Percentiles rank a stretch among this genome's conserved stretches.
Evolutionary conservation across 805 yeast species (phyloP).

Genomic region (Starmera quercuum): DNA sequence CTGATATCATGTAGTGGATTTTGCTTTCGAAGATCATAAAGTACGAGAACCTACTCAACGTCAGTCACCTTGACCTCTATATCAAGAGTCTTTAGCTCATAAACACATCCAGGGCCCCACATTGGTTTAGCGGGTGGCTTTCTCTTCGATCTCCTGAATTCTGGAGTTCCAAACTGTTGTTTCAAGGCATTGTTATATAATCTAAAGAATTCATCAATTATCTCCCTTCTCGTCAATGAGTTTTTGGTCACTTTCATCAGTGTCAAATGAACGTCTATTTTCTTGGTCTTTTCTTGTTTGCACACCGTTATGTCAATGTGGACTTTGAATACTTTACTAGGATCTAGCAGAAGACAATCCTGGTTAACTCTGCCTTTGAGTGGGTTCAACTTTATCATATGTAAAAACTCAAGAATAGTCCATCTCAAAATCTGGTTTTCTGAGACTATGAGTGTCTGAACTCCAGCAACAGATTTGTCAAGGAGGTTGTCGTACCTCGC

Average conservation of each 20-base stretch:
- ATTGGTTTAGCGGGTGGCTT: background rate
- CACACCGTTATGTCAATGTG: background rate
- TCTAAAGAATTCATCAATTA: background rate
- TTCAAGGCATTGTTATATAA: background rate
- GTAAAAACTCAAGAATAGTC: background rate
- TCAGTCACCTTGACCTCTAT: background rate
- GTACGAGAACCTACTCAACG: too few species aligned
- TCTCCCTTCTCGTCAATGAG: background rate
- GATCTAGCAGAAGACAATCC: too few species aligned
- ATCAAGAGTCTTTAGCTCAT: background rate
- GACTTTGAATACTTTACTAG: background rate
- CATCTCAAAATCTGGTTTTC: background rate
- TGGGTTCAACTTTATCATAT: background rate
- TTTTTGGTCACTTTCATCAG: background rate
- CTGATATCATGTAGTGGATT: too few species aligned
- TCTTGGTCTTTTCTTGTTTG: background rate
- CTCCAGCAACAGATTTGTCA: background rate
- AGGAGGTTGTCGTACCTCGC: background rate
- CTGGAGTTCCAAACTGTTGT: background rate
- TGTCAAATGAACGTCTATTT: background rate
- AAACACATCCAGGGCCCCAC: background rate
- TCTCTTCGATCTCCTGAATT: background rate
- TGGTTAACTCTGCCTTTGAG: background rate
- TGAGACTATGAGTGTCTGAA: background rate
- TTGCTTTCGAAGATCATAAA: too few species aligned